Percentiles rank a stretch among this genome's conserved stretches.
Conservation (phyloP, 768 basidiomycete genomes). For the Gymnopilus junonius region DNA sequence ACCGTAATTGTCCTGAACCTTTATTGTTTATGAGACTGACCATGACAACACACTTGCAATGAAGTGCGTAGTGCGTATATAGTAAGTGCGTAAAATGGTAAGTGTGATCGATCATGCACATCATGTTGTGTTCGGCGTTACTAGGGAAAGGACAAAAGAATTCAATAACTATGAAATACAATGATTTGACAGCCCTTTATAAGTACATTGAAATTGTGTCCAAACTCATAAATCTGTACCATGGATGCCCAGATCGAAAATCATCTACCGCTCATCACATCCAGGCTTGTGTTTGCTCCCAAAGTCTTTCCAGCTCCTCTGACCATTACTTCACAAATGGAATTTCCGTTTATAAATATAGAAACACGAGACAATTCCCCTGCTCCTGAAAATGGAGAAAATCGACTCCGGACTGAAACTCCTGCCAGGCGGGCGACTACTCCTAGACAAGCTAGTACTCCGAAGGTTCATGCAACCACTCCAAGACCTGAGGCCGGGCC, state of each 20-base stretch:
- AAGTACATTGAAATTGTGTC: background rate
- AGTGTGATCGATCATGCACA: background rate
- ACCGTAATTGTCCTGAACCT: background rate
- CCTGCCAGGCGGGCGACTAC: background rate
- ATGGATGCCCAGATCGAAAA: slow-evolving; percentile 9
- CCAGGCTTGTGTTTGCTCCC: slow-evolving; percentile 5
- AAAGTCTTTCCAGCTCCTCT: slow-evolving; percentile 1
- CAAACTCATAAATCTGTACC: background rate
- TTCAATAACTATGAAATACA: background rate
- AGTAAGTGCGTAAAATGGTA: no score
- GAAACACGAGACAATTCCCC: background rate
- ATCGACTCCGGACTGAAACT: background rate
- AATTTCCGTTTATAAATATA: slow-evolving; percentile 3
- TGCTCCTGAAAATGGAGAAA: background rate
- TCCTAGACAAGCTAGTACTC: no score
- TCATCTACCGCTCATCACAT: slow-evolving; percentile 6
- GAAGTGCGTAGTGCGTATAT: background rate
- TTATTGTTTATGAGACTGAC: background rate
- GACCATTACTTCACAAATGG: background rate
- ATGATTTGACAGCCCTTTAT: background rate
- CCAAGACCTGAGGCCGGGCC: background rate
- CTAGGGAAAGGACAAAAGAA: background rate
- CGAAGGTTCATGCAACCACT: background rate
- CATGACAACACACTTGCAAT: background rate
- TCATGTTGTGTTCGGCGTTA: background rate